Evolutionary conservation across 306 rosid genomes (phyloP).

Genomic region (Pterocarpus macrocarpus): DNA sequence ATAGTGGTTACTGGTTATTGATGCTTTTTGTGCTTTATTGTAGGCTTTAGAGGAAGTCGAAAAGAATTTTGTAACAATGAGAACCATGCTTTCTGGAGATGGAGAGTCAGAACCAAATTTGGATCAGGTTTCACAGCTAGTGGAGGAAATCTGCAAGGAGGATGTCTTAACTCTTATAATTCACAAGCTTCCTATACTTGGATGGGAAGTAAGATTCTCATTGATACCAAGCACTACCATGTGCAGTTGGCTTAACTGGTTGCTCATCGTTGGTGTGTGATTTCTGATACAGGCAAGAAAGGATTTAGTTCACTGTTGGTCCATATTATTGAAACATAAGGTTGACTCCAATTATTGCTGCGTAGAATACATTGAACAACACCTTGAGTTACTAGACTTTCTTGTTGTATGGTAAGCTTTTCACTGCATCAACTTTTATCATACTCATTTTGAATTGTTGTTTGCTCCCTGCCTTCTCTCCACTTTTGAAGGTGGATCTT

Average conservation of each 20-base stretch:
- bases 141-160: conserved; percentile 85
- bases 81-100: conserved; percentile 86
- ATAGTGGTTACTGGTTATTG: conserved; percentile 39
- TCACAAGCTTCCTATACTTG: conserved; percentile 81
- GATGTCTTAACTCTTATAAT: conserved; percentile 76
- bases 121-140: conserved; percentile 85
- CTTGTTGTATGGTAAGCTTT: conserved; percentile 88
- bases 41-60: conserved; percentile 97
- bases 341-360: conserved; percentile 74
- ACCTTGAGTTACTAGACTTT: conserved; percentile 79
- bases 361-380: conserved; percentile 78
- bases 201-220: conserved; percentile 93
- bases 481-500: conserved; percentile 5
- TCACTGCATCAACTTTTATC: conserved; percentile 20
- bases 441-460: not conserved
- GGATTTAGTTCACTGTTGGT: conserved; percentile 90
- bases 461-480: not conserved
- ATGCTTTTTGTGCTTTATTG: conserved; percentile 38
- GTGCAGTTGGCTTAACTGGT: conserved; percentile 38
- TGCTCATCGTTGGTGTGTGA: conserved; percentile 52
- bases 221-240: conserved; percentile 16
- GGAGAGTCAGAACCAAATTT: conserved; percentile 84
- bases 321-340: conserved; percentile 85
- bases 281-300: conserved; percentile 83
- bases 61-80: conserved; percentile 83